Base-by-base conservation (phyloP, 495 filamentous ascomycete genomes). In the Thozetella sp. region DNA sequence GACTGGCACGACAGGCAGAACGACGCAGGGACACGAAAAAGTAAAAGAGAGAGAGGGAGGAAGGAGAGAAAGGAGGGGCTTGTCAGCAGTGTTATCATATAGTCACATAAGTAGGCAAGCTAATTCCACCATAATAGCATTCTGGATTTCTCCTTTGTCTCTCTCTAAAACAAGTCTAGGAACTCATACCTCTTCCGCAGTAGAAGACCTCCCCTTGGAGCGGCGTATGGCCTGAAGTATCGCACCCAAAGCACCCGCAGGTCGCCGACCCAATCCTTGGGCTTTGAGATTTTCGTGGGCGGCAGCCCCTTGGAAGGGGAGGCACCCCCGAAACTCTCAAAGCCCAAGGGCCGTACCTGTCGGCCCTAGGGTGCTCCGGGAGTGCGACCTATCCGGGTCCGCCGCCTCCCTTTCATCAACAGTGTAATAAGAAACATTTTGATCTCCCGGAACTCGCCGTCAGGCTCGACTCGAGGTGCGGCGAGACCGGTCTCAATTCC, bases 261-360 rank as follows among this genome's bases (percentile, higher is more conserved):
- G 15, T 15, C 24, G 25, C 9, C 30, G 30, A 15, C 24, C 51
- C 51, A 53, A 22, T 30, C 51, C 51, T 53, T 30, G 51, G 51
- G 51, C 51, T 27, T 53, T 30, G 51, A 53, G 51, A 17, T 53
- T 53, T 53, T 17, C 51, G 51, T 1, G 51, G 17, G 4, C 19
- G 12, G 4, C n/a, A 15, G 23, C 51, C 51, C 25, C 24, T 15
- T 24, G 10, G 19, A 17, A 20, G 51, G 51, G 24, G 25, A 17
- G 25, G 25, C 51, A 15, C 30, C 51, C 51, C 20, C 51, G 51
- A 53, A 53, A 53, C 51, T 53, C 51, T 53, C 51, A 53, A 53
- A 53, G 51, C 51, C 51, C 51, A 53, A 53, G 51, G 51, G 10
- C 50, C 50, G 50, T 22, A 1, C 25, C 50, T 52, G 50, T 23